Evolutionary conservation across 768 basidiomycete genomes (phyloP).

Genomic region (Amanita jacksonii): DNA sequence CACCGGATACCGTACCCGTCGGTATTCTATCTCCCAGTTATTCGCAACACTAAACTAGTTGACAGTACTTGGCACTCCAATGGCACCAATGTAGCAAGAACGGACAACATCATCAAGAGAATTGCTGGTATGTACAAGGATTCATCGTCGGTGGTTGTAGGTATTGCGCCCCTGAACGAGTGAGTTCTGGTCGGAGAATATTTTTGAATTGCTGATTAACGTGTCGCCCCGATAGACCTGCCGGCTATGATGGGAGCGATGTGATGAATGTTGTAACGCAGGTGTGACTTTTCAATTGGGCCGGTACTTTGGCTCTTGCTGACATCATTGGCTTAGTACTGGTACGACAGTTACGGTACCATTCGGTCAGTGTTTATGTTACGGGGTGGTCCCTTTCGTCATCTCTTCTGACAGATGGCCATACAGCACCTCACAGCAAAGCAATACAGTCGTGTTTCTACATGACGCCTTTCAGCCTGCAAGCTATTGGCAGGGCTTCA

Average conservation of each 20-base stretch:
- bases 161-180: conserved; percentile 78
- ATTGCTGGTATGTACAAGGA: conserved; percentile 52
- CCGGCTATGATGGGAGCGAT: conserved; percentile 49
- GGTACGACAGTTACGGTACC: conserved; percentile 64
- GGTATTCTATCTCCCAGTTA: conserved; percentile 13
- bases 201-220: too few species aligned
- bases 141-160: conserved; percentile 44
- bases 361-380: conserved; percentile 39
- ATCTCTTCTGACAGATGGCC: conserved; percentile 23
- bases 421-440: conserved; percentile 31
- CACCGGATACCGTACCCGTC: conserved; percentile 48
- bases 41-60: not conserved
- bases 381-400: conserved; percentile 1
- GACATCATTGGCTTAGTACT: conserved; percentile 38
- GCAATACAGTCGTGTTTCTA: conserved; percentile 58
- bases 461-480: conserved; percentile 77
- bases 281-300: conserved; percentile 15
- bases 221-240: conserved; percentile 40
- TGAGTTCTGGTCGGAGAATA: conserved; percentile 21
- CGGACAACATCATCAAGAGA: conserved; percentile 52
- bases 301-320: conserved; percentile 2
- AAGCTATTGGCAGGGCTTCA: conserved; percentile 58
- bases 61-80: conserved; percentile 55
- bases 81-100: conserved; percentile 56
- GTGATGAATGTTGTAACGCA: conserved; percentile 41